Conservation (phyloP, 768 basidiomycete species). For the Paxillus ammoniavirescens region DNA sequence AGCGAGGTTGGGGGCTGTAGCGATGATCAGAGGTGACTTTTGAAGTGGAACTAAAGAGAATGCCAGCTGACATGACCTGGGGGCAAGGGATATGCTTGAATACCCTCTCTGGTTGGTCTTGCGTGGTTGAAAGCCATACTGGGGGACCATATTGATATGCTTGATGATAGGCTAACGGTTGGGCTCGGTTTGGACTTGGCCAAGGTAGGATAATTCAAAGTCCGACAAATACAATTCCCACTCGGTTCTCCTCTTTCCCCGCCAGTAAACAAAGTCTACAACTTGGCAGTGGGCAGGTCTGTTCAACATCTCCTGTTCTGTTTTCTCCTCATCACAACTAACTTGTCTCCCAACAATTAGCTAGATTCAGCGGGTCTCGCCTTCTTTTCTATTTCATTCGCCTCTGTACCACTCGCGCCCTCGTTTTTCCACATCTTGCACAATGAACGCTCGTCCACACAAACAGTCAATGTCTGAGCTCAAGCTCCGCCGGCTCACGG, state of each 20-base stretch:
- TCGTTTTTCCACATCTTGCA: conserved; percentile 18
- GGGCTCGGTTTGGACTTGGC: not conserved
- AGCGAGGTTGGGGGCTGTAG: not conserved
- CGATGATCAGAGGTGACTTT: not conserved
- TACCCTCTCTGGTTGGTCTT: conserved; percentile 1
- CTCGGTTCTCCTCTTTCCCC: conserved; percentile 10
- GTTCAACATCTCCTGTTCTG: conserved; percentile 8
- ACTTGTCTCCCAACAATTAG: conserved; percentile 11
- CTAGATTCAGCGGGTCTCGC: not conserved
- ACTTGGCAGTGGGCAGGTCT: conserved; percentile 7
- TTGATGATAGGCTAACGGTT: no score
- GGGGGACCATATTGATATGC: not conserved
- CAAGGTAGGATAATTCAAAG: conserved; percentile 33
- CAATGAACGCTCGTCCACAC: conserved; percentile 74
- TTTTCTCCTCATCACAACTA: conserved; percentile 5
- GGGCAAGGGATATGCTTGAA: not conserved
- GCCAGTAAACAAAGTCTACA: not conserved
- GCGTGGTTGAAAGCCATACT: not conserved
- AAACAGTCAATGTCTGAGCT: conserved; percentile 98
- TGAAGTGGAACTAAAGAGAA: not conserved
- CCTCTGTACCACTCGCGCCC: conserved; percentile 9
- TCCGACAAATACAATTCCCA: conserved; percentile 34
- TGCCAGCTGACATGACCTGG: conserved; percentile 3
- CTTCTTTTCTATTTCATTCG: conserved; percentile 7
- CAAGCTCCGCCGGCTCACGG: conserved; percentile 88